A percentile compares a stretch with the other conserved stretches of the same genome.
Evolutionary conservation across 202 grass and related monocot species (phyloP).

Genomic region (Setaria viridis): DNA sequence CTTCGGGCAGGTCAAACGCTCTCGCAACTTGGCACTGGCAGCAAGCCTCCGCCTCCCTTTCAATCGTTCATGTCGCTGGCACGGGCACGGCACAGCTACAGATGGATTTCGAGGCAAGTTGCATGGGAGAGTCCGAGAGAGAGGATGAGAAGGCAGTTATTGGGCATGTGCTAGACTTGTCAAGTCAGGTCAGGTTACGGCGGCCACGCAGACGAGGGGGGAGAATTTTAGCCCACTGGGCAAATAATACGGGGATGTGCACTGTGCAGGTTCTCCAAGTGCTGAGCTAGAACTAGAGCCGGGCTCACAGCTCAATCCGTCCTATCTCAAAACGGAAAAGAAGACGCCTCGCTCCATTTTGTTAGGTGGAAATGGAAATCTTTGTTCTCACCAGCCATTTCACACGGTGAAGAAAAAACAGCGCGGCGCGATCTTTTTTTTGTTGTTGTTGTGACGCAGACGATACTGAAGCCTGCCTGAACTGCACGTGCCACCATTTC

Average conservation of each 20-base stretch:
- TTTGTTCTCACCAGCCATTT: background rate
- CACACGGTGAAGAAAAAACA: background rate
- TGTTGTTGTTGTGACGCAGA: background rate
- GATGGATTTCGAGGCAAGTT: slow-evolving; percentile 13
- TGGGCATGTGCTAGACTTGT: background rate
- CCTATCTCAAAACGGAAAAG: background rate
- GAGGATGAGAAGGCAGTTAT: background rate
- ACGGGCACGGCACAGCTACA: too few relatives aligned
- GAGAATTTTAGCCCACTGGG: background rate
- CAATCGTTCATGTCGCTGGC: background rate
- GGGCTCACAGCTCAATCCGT: background rate
- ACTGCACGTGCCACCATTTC: background rate
- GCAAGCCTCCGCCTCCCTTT: background rate
- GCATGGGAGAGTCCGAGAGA: background rate
- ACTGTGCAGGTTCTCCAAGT: background rate
- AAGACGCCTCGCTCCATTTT: background rate
- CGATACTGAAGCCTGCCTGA: too few relatives aligned
- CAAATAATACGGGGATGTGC: background rate
- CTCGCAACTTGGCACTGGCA: background rate
- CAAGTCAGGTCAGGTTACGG: background rate
- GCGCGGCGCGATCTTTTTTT: background rate
- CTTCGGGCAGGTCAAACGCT: slow-evolving; percentile 16
- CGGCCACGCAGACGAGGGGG: background rate
- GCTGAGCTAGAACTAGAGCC: too few relatives aligned
- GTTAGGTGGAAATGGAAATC: background rate